phyloP scores from a whole-genome alignment of 169 alveolate species.

The Plasmodium cynomolgi region DNA sequence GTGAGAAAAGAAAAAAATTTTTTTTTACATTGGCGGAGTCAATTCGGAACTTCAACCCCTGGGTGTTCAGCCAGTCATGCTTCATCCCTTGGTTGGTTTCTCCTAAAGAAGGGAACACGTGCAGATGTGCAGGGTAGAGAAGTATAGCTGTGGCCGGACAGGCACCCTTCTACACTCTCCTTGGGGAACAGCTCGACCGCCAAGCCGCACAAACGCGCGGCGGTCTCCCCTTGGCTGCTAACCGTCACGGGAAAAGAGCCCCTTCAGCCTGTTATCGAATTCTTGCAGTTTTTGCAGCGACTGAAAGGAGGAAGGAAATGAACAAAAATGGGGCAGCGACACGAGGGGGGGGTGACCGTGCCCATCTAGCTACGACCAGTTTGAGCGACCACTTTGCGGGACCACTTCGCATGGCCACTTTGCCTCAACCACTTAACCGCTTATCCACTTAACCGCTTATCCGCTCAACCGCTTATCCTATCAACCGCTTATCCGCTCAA shows the following conservation, averaged over 20 bases:
- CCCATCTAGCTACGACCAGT: too few species aligned
- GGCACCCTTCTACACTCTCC: background rate
- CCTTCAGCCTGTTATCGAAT: conserved; percentile 48
- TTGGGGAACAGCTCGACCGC: background rate
- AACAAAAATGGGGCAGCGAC: background rate
- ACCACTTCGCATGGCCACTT: too few species aligned
- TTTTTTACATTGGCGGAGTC: conserved; percentile 57
- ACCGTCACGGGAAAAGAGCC: conserved; percentile 29
- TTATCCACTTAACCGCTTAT: too few species aligned
- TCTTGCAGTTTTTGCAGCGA: conserved; percentile 48
- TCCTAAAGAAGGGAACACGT: background rate
- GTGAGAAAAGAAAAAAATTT: background rate
- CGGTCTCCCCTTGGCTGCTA: background rate
- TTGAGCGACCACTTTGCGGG: too few species aligned
- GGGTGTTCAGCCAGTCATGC: conserved; percentile 42
- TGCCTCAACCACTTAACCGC: too few species aligned
- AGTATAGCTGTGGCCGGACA: background rate
- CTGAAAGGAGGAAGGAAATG: background rate
- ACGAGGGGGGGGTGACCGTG: too few species aligned
- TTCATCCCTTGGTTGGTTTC: background rate
- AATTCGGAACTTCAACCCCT: conserved; percentile 32
- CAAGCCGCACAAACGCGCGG: background rate
- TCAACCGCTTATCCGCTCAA: too few species aligned
- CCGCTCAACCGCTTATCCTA: too few species aligned
- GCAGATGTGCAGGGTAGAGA: background rate